Evolutionary conservation across 2,329 filamentous ascomycete species (phyloP).

Genomic region (Diaporthe vexans): DNA sequence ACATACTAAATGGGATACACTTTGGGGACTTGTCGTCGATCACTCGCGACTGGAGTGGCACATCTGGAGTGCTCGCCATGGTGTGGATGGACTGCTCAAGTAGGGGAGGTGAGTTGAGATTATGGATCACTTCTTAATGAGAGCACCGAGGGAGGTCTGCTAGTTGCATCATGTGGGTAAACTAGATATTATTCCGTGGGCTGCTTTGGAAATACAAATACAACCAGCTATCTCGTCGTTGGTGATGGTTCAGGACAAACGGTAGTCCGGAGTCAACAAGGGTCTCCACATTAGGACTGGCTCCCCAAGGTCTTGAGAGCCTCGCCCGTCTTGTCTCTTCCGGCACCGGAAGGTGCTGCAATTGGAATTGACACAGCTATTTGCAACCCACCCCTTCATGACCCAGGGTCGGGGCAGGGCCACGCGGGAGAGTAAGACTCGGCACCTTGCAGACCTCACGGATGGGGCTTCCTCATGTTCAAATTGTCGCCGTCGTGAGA

Average conservation of each 20-base stretch:
- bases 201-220: not conserved
- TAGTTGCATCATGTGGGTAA: not conserved
- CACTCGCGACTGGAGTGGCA: conserved; percentile 57
- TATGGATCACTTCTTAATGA: not conserved
- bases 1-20: conserved; percentile 77
- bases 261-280: not conserved
- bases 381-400: not conserved
- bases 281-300: conserved; percentile 12
- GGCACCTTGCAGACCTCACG: not conserved
- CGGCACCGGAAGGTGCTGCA: conserved; percentile 21
- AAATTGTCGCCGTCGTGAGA: not conserved
- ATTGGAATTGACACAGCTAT: not conserved
- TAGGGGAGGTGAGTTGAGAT: not conserved
- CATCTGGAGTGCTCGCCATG: conserved; percentile 50
- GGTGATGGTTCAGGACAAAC: not conserved
- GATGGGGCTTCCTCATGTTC: not conserved
- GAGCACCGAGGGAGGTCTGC: not conserved
- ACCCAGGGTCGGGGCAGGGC: not conserved
- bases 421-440: not conserved
- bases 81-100: not conserved
- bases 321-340: conserved; percentile 3
- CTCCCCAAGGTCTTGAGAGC: not conserved
- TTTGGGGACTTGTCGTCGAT: conserved; percentile 83
- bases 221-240: not conserved
- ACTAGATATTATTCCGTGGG: too few species aligned